Percentiles rank a stretch among this genome's conserved stretches.
Conservation (phyloP, 2,329 filamentous ascomycete species). For the Domatiomyces globalis region DNA sequence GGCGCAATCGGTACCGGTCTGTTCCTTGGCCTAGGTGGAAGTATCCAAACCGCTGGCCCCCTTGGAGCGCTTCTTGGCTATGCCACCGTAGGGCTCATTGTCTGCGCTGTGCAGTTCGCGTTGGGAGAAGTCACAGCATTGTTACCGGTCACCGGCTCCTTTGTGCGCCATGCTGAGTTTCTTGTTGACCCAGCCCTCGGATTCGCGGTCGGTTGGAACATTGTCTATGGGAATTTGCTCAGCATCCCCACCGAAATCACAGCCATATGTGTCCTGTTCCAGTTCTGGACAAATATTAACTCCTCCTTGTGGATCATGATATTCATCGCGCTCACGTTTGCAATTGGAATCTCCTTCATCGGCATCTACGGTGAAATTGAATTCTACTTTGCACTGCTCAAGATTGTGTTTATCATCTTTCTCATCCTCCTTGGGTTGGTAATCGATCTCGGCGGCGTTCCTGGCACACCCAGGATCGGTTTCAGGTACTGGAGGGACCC, state of each 20-base stretch:
- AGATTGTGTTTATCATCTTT: conserved; percentile 47
- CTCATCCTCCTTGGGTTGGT: conserved; percentile 41
- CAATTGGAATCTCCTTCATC: conserved; percentile 25
- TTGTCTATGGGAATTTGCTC: conserved; percentile 39
- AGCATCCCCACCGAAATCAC: conserved; percentile 47
- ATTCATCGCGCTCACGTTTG: conserved; percentile 25
- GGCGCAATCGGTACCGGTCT: conserved; percentile 37
- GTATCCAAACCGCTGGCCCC: conserved; percentile 37
- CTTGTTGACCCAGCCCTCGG: conserved; percentile 38
- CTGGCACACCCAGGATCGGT: conserved; percentile 44
- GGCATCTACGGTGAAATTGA: conserved; percentile 38
- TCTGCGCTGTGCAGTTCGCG: conserved; percentile 38
- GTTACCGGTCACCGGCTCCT: conserved; percentile 38
- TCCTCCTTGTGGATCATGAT: conserved; percentile 30
- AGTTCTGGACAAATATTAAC: conserved; percentile 47
- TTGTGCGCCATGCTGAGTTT: conserved; percentile 37
- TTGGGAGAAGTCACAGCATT: conserved; percentile 39
- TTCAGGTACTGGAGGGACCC: conserved; percentile 58
- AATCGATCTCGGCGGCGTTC: conserved; percentile 48
- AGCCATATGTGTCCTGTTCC: conserved; percentile 47
- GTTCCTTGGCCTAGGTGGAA: conserved; percentile 38
- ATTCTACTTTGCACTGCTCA: conserved; percentile 39
- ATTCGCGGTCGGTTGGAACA: conserved; percentile 31
- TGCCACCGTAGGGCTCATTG: conserved; percentile 34
- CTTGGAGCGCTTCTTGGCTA: conserved; percentile 39